Percentiles rank a stretch among this genome's conserved stretches.
Conservation (phyloP, 1,139 yeast species). For the Diutina ranongensis region DNA sequence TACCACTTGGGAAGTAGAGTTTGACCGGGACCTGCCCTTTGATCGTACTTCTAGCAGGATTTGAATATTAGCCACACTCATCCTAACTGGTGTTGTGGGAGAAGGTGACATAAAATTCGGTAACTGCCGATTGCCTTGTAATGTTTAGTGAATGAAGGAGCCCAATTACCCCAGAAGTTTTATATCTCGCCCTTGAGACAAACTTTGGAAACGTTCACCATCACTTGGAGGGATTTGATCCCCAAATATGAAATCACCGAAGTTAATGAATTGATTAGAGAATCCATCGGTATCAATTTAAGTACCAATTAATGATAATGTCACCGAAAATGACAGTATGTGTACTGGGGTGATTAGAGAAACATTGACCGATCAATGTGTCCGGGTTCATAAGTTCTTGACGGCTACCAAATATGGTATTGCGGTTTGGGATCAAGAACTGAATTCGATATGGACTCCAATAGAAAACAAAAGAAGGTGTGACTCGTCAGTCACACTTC, state of each 20-base stretch:
- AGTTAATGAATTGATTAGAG: slow-evolving; percentile 11
- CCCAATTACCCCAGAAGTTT: slow-evolving; percentile 24
- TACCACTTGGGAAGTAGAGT: slow-evolving; percentile 16
- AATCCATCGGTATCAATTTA: slow-evolving; percentile 13
- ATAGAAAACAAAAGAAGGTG: no score
- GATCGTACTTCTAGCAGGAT: slow-evolving; percentile 4
- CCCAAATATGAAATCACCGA: background rate
- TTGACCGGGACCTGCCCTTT: slow-evolving; percentile 6
- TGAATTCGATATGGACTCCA: no score
- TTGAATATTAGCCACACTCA: slow-evolving; percentile 5
- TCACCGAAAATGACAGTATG: slow-evolving; percentile 36
- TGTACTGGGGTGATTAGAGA: slow-evolving; percentile 33
- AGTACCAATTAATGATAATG: slow-evolving; percentile 16
- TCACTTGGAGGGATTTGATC: slow-evolving; percentile 15
- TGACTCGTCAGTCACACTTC: no score
- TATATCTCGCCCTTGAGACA: slow-evolving; percentile 17
- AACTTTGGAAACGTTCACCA: slow-evolving; percentile 14
- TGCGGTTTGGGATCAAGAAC: no score
- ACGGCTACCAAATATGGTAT: no score
- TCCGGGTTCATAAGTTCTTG: slow-evolving; percentile 37
- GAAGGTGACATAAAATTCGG: no score
- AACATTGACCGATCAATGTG: slow-evolving; percentile 33
- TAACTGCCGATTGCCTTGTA: no score
- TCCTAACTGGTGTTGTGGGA: background rate
- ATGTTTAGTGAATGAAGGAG: slow-evolving; percentile 16